A percentile compares a stretch with the other conserved stretches of the same genome.
Conservation (phyloP, 2,329 filamentous ascomycete genomes). For the Plectosphaerella plurivora region DNA sequence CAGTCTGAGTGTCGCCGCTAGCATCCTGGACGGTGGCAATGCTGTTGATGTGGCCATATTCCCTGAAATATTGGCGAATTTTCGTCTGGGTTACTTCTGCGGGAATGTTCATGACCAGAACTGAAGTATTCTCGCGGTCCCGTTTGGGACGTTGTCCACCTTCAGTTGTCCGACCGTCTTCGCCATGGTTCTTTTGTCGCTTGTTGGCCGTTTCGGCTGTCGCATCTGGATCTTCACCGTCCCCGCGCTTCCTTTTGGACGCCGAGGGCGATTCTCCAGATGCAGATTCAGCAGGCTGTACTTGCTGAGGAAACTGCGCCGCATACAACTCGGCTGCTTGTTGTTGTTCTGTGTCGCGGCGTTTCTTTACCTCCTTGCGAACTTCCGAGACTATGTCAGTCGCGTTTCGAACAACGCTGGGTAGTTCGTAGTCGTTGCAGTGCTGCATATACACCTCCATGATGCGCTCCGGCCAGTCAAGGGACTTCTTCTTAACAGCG, state of each 20-base stretch:
- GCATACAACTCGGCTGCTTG: slow-evolving; percentile 52
- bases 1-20: slow-evolving; percentile 58
- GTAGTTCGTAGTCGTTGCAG: slow-evolving; percentile 86
- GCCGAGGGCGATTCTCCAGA: slow-evolving; percentile 31
- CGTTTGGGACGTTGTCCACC: slow-evolving; percentile 53
- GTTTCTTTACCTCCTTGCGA: slow-evolving; percentile 57
- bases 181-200: slow-evolving; percentile 52
- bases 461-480: slow-evolving; percentile 75
- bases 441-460: slow-evolving; percentile 71
- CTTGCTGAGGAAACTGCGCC: slow-evolving; percentile 28
- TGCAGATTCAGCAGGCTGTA: slow-evolving; percentile 23
- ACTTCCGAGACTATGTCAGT: slow-evolving; percentile 69
- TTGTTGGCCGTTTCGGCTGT: slow-evolving; percentile 56
- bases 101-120: slow-evolving; percentile 78
- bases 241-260: slow-evolving; percentile 69
- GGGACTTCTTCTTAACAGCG: slow-evolving; percentile 55
- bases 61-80: slow-evolving; percentile 84
- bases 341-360: slow-evolving; percentile 61
- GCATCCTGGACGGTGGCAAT: slow-evolving; percentile 64
- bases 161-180: slow-evolving; percentile 23
- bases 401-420: slow-evolving; percentile 68
- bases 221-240: slow-evolving; percentile 41
- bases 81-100: slow-evolving; percentile 63
- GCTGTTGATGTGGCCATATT: slow-evolving; percentile 80
- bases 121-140: slow-evolving; percentile 84